Conservation (phyloP, 2,329 filamentous ascomycete species). For the Alternaria triticimaculans region DNA sequence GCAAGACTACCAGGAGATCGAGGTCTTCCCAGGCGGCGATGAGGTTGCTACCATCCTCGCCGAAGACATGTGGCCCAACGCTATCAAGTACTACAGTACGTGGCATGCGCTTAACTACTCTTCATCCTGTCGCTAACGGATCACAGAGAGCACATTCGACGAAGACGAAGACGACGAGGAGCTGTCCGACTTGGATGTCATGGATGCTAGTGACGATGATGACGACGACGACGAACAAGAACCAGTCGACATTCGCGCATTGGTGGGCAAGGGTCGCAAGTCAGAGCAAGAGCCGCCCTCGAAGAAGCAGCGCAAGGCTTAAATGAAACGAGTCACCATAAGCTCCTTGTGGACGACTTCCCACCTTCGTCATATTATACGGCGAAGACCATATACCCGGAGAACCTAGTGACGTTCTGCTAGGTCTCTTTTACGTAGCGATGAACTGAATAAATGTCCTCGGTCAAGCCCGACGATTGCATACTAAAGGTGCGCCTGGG, state of each 20-base stretch:
- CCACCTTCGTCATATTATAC: not conserved
- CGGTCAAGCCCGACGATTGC: not conserved
- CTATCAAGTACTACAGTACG: slow-evolving; percentile 91
- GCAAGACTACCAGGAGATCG: slow-evolving; percentile 71
- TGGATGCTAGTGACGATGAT: slow-evolving; percentile 49
- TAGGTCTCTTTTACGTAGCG: not conserved
- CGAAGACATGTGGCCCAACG: slow-evolving; percentile 88
- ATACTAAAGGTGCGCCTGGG: not conserved
- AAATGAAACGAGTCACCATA: not conserved
- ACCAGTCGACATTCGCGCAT: slow-evolving; percentile 55
- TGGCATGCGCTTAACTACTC: slow-evolving; percentile 25
- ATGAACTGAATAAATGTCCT: not conserved
- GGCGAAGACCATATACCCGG: slow-evolving; percentile 11
- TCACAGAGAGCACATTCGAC: slow-evolving; percentile 63
- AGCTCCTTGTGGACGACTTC: not conserved
- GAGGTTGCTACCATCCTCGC: slow-evolving; percentile 80
- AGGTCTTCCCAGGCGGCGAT: slow-evolving; percentile 88
- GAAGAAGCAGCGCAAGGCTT: slow-evolving; percentile 53
- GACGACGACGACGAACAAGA: slow-evolving; percentile 64
- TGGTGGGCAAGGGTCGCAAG: slow-evolving; percentile 58
- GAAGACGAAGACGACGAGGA: slow-evolving; percentile 59
- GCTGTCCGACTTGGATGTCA: slow-evolving; percentile 70
- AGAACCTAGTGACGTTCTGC: not conserved
- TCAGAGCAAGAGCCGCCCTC: slow-evolving; percentile 36
- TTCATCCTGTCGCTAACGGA: slow-evolving; percentile 45